Evolutionary conservation across 306 rosid species (phyloP), one percentile per base, ranked within the genome.

Genomic region (Corylus americana): DNA sequence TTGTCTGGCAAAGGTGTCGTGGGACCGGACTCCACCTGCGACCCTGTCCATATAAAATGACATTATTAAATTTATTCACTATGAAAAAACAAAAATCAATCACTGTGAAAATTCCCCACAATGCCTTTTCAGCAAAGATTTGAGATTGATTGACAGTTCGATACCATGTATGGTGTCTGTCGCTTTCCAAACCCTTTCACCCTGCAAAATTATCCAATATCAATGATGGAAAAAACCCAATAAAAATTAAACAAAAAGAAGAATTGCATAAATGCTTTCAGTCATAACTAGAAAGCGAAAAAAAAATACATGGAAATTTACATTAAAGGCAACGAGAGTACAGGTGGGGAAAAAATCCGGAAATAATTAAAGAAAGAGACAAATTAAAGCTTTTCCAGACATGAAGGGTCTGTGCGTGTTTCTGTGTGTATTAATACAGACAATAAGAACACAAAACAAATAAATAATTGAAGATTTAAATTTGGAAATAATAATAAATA

Each of bases 1-100:
- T 92, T 94, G 95, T 94, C 97, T 83, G 98, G 98, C 96, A 95
- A 95, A 90, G 95, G 83, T 74, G 94, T 90, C 81, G 98, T 92
- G 98, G 98, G 98, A 83, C 98, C 98, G 75, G 92, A 86, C 85
- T 89, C 92, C 77, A 81, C 91, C 98, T 86, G 92, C 85, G 85
- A 86, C 85, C 88, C 98, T 95, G 92, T 85, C 94, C 92, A 92
- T 85, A 84, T 81, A 84, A 63, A 86, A 81, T 83, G 29, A 39
- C 48, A 58, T 57, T 31, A 66, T 84, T 81, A 82, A 81, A 84
- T 55, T 79, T 16, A 84, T 66, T 37, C 11, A 49, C 80, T 25
- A 0, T 10, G 17, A 29, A 57, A 74, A 64, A 22, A 68, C 44
- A 55, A 64, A 64, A 66, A 35, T 14, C 49, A 83, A 77, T 83